Evolutionary conservation across 2,329 filamentous ascomycete genomes (phyloP).

Genomic region (Exophiala dermatitidis): DNA sequence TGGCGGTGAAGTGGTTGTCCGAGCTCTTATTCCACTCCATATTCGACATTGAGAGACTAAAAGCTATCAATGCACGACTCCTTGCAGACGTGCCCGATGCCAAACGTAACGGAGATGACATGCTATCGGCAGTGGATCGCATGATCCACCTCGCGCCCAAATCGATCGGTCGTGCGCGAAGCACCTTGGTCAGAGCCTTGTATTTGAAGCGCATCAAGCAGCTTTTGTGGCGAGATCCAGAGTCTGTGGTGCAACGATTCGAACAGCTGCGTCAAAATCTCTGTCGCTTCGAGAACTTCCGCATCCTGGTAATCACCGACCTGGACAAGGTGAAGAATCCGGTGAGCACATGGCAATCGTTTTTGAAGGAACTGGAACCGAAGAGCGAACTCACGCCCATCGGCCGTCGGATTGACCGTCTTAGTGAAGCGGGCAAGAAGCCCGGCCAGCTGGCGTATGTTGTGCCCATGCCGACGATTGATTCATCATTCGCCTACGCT

Average conservation of each 20-base stretch:
- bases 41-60: slow-evolving; percentile 66
- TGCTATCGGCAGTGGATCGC: slow-evolving; percentile 57
- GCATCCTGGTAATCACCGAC: slow-evolving; percentile 76
- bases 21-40: slow-evolving; percentile 82
- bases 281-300: slow-evolving; percentile 77
- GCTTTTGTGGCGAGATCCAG: slow-evolving; percentile 67
- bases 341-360: slow-evolving; percentile 68
- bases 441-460: slow-evolving; percentile 72
- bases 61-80: slow-evolving; percentile 65
- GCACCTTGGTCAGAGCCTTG: slow-evolving; percentile 75
- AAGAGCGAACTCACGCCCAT: slow-evolving; percentile 59
- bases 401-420: slow-evolving; percentile 59
- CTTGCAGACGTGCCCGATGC: slow-evolving; percentile 85
- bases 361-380: slow-evolving; percentile 49
- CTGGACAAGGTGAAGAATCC: slow-evolving; percentile 66
- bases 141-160: slow-evolving; percentile 74
- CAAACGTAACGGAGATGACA: slow-evolving; percentile 70
- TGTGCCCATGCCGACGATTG: slow-evolving; percentile 83
- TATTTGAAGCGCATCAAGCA: slow-evolving; percentile 82
- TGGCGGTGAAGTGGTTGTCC: slow-evolving; percentile 73
- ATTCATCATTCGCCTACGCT: slow-evolving; percentile 81
- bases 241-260: slow-evolving; percentile 68
- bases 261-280: slow-evolving; percentile 67
- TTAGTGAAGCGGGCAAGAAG: slow-evolving; percentile 65
- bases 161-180: slow-evolving; percentile 68